Conservation (phyloP, 306 rosid genomes). For the Castanopsis chinensis region DNA sequence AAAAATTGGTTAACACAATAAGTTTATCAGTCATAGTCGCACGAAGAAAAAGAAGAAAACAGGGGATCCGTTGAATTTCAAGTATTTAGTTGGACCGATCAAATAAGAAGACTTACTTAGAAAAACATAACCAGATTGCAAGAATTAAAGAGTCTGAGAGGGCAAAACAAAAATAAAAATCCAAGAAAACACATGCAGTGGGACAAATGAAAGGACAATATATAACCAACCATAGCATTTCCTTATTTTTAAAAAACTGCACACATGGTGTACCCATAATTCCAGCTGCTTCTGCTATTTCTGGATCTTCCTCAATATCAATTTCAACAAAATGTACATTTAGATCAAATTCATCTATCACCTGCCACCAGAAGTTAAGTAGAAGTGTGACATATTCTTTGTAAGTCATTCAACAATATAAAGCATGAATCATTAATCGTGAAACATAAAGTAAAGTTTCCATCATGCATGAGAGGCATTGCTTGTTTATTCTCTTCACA, state of each 20-base stretch:
- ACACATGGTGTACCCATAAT: constrained; percentile 99
- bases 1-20: no score
- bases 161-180: neutral
- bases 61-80: no score
- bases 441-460: neutral
- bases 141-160: neutral
- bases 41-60: no score
- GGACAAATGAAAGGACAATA: constrained; percentile 7
- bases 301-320: constrained; percentile 96
- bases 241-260: constrained; percentile 95
- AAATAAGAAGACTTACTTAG: no score
- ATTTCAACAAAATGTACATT: constrained; percentile 92
- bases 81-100: no score
- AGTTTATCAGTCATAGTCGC: no score
- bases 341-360: constrained; percentile 80
- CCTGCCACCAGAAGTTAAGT: constrained; percentile 43
- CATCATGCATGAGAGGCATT: neutral
- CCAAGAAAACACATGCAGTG: neutral
- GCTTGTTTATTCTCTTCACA: neutral
- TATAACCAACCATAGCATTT: constrained; percentile 65
- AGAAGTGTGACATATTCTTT: neutral
- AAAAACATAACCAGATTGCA: neutral
- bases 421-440: neutral
- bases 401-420: neutral
- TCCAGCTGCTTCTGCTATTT: constrained; percentile 93